Evolutionary conservation across 331 rosid genomes (phyloP).

Genomic region (Pyrus hybrid): DNA sequence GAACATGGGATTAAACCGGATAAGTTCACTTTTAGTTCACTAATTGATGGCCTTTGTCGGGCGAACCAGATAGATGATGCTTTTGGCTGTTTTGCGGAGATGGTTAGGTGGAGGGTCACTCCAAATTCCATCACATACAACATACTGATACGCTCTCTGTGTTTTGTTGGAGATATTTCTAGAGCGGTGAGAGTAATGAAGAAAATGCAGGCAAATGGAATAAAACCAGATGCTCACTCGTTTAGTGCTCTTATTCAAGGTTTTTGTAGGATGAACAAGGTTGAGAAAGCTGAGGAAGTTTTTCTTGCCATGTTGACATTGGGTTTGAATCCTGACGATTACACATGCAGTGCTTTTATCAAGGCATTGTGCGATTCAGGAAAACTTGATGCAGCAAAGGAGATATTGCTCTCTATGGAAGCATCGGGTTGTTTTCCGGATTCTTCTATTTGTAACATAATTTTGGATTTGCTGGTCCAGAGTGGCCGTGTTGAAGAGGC

Average conservation of each 20-base stretch:
- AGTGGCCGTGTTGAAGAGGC: conserved; percentile 40
- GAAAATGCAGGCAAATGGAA: conserved; percentile 57
- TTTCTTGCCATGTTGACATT: conserved; percentile 43
- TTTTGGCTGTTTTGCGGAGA: conserved; percentile 70
- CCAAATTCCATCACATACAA: conserved; percentile 68
- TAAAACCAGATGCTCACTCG: conserved; percentile 60
- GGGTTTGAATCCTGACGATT: conserved; percentile 59
- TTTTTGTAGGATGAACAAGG: conserved; percentile 43
- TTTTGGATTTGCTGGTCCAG: conserved; percentile 36
- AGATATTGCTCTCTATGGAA: conserved; percentile 59
- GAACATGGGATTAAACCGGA: conserved; percentile 55
- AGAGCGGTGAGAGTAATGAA: conserved; percentile 48
- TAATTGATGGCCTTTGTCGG: conserved; percentile 76
- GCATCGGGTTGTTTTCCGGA: conserved; percentile 54
- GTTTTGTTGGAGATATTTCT: conserved; percentile 43
- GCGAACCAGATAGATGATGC: conserved; percentile 44
- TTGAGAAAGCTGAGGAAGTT: conserved; percentile 57
- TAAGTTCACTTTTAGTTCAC: conserved; percentile 63
- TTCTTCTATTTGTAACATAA: conserved; percentile 41
- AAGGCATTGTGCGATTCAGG: conserved; percentile 45
- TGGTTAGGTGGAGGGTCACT: conserved; percentile 62
- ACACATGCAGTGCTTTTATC: conserved; percentile 56
- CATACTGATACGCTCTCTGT: conserved; percentile 60
- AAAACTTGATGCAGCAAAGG: conserved; percentile 61
- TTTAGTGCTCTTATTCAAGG: conserved; percentile 63